These are phyloP conservation scores for Ambrosia artemisiifolia DNA, from an alignment of 129 eudicot genomes.

Conservation along the genomic window DNA sequence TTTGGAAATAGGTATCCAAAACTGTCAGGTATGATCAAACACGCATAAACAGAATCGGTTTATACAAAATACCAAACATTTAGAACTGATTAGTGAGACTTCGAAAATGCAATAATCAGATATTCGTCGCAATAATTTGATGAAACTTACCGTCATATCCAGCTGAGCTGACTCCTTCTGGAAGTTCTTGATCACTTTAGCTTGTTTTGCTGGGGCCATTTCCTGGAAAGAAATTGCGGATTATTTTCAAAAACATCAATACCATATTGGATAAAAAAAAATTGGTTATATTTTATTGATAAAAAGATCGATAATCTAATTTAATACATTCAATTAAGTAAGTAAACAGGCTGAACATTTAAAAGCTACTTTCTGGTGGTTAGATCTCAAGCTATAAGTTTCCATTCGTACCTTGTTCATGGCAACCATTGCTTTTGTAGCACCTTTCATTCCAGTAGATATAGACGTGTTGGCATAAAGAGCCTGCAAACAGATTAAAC, in stretches of 20 bases:
- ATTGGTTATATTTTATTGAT: neutral
- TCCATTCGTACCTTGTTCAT: conserved; percentile 72
- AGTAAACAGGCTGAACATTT: neutral
- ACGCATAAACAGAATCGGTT: neutral
- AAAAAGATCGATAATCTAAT: no score
- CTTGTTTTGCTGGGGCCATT: conserved; percentile 93
- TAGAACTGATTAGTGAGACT: neutral
- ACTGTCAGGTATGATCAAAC: no score
- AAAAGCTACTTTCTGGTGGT: neutral
- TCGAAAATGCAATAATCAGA: neutral
- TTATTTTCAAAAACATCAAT: neutral
- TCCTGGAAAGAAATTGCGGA: conserved; percentile 43
- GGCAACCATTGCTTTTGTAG: conserved; percentile 95
- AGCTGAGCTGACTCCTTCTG: conserved; percentile 87
- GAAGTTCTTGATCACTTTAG: conserved; percentile 74
- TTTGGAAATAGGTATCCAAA: no score
- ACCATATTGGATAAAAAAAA: neutral
- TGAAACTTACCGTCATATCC: conserved; percentile 79
- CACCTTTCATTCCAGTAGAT: conserved; percentile 98
- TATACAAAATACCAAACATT: neutral
- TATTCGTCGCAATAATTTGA: neutral
- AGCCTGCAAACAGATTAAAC: conserved; percentile 42
- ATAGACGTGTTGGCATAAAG: conserved; percentile 88
- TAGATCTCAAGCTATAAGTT: neutral
- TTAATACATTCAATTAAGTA: no score